Percentiles rank a stretch among this genome's conserved stretches.
Conservation (phyloP, 2,329 filamentous ascomycete species). For the Stagonosporopsis cucurbitacearum region DNA sequence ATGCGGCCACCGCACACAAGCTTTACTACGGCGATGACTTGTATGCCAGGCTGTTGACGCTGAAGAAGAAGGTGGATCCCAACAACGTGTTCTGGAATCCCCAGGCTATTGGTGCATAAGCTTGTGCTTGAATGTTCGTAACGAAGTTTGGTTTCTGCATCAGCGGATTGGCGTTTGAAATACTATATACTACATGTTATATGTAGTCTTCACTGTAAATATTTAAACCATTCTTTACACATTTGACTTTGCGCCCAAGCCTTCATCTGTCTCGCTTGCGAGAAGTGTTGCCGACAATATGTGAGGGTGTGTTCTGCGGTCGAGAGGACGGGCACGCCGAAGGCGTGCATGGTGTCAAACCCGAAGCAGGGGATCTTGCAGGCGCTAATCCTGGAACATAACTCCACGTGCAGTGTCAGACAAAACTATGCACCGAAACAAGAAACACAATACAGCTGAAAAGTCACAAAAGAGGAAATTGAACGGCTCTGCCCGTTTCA, state of each 20-base stretch:
- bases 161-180: slow-evolving; percentile 11
- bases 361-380: no score
- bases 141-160: neutral
- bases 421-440: no score
- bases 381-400: no score
- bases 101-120: slow-evolving; percentile 43
- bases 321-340: no score
- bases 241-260: neutral
- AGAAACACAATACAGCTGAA: no score
- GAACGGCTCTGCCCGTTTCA: no score
- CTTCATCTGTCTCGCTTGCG: no score
- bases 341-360: no score
- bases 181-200: neutral
- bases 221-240: neutral
- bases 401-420: no score
- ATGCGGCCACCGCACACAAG: slow-evolving; percentile 56
- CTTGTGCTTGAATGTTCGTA: neutral
- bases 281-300: no score
- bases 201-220: slow-evolving; percentile 6
- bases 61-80: slow-evolving; percentile 53
- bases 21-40: slow-evolving; percentile 56
- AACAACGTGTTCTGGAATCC: slow-evolving; percentile 49
- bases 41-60: slow-evolving; percentile 41
- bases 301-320: no score
- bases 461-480: no score